phyloP scores from a whole-genome alignment of 2,329 filamentous ascomycete genomes.

The Rutstroemia sp. region DNA sequence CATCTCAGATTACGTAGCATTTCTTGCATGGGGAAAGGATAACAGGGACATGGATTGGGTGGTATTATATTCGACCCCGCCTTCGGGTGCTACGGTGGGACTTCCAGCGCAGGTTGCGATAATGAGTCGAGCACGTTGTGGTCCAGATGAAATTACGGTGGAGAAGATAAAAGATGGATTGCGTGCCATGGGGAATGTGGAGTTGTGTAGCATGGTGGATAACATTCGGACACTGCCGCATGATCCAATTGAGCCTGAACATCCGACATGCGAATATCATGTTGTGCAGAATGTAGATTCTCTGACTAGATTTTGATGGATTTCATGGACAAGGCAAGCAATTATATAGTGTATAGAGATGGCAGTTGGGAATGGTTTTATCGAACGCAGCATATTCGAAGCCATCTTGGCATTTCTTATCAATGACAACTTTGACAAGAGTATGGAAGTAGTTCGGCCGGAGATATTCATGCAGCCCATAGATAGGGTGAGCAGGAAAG shows the following conservation, averaged over 20 bases:
- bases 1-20: slow-evolving; percentile 2
- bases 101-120: slow-evolving; percentile 5
- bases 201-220: neutral
- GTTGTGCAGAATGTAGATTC: slow-evolving; percentile 7
- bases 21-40: slow-evolving; percentile 2
- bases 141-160: neutral
- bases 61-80: slow-evolving; percentile 3
- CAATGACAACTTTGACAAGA: too few relatives aligned
- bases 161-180: neutral
- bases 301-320: neutral
- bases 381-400: neutral
- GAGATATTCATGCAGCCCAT: too few relatives aligned
- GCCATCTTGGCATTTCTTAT: too few relatives aligned
- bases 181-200: neutral
- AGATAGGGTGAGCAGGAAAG: too few relatives aligned
- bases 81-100: neutral
- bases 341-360: too few relatives aligned
- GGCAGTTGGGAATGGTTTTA: too few relatives aligned
- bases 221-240: slow-evolving; percentile 1
- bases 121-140: neutral
- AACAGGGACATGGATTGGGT: neutral
- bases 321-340: neutral
- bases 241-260: neutral
- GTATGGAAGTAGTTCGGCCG: too few relatives aligned
- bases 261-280: slow-evolving; percentile 1